Base-by-base conservation (phyloP, 1,284 basidiomycete genomes). In the Agroathelia rolfsii region DNA sequence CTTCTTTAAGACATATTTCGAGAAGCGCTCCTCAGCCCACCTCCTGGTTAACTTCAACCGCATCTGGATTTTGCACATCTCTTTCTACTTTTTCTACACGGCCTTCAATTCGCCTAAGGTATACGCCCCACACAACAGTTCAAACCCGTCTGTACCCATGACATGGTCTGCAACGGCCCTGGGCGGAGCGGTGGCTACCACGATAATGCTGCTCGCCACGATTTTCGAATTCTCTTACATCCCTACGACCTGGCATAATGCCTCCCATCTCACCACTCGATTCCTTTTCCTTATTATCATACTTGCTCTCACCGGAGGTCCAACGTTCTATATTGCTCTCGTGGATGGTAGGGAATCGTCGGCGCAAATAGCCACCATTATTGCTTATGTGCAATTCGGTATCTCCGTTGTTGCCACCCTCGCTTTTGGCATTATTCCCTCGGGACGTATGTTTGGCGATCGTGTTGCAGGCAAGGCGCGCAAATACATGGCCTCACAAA, bases 161-260 rank as follows among this genome's bases (percentile, higher is more conserved):
- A 77, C 77, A 3, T 93, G 85, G 86, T 90, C 87, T n/a, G 87
- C 87, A 28, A 76, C 79, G 16, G 92, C 88, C 7, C 69, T 96
- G 6, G 92, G 92, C 37, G 92, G 92, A 37, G 85, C 80, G 8
- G 88, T 95, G 36, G 76, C 90, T 4, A 87, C 88, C 7, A 36
- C 75, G 34, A 93, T 95, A 64, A 93, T 93, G 89, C 81, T 94
- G 42, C 55, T 70, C 33, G 92, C 92, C 18, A 95, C 92, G 10
- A 56, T 93, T 17, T 85, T 86, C 45, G 92, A 96, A 58, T 94
- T 92, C 54, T 75, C 80, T 38, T 93, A 93, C 63, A 92, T 94
- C 43, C 92, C 92, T n/a, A 93, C 90, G 2, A 93, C 86, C 11
- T 95, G 92, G 92, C 88, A 94, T 59, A 95, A 95, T 53, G 89